phyloP scores from a whole-genome alignment of 2,329 filamentous ascomycete genomes.

The Purpureocillium lavendulum region DNA sequence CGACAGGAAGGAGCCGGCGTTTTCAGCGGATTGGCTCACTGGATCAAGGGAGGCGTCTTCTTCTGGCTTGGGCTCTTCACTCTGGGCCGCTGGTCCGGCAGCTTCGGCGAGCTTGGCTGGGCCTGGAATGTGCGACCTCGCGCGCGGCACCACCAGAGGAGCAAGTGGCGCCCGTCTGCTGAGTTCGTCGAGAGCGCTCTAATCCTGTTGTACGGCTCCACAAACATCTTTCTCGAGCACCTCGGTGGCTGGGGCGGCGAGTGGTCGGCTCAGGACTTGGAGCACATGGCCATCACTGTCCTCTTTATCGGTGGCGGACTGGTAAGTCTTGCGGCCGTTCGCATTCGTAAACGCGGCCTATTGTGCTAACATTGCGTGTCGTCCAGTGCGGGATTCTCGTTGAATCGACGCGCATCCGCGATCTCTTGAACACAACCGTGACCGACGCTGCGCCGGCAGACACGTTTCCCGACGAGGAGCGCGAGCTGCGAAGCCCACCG shows the following conservation, averaged over 20 bases:
- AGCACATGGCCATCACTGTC: conserved; percentile 87
- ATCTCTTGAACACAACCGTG: conserved; percentile 52
- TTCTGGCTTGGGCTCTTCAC: conserved; percentile 88
- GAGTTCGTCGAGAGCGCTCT: conserved; percentile 86
- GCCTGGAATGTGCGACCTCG: conserved; percentile 81
- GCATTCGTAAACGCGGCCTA: background rate
- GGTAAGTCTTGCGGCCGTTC: conserved; percentile 39
- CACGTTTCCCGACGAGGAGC: conserved; percentile 34
- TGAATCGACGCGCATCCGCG: conserved; percentile 63
- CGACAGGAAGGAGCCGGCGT: conserved; percentile 59
- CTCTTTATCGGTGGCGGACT: conserved; percentile 90
- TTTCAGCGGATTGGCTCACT: conserved; percentile 85
- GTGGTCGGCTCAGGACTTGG: conserved; percentile 75
- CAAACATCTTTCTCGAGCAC: conserved; percentile 90
- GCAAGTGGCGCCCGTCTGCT: conserved; percentile 65
- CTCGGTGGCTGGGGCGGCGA: conserved; percentile 60
- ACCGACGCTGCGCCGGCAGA: conserved; percentile 23
- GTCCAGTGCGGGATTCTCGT: conserved; percentile 70
- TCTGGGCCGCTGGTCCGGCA: conserved; percentile 81
- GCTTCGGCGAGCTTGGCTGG: conserved; percentile 87
- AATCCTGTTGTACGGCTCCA: conserved; percentile 83
- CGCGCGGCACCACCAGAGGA: conserved; percentile 23
- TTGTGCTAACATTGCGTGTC: background rate
- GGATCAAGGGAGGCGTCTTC: conserved; percentile 90
- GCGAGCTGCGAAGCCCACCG: conserved; percentile 45